Evolutionary conservation across 2,329 filamentous ascomycete genomes (phyloP), one percentile per base, ranked within the genome.

Genomic region (Monosporascus sp.): DNA sequence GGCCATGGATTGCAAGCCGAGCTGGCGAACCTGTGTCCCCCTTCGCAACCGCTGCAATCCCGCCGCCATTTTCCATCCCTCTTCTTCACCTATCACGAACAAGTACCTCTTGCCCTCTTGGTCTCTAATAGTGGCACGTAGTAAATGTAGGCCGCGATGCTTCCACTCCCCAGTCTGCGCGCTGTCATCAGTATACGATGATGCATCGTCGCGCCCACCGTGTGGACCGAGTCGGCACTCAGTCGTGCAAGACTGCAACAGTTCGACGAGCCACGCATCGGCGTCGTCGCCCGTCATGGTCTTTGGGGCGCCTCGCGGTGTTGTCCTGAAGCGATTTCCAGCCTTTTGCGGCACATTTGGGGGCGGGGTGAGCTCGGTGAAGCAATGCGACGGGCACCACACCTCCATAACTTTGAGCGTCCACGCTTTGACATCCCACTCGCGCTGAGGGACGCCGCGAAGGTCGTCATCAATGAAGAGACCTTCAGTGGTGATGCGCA

Each of bases 351-450:
- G 71, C 58, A 76, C 69, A 60, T 74, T 74, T 54, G 74, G 74
- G 48, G 70, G 67, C 54, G 71, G 71, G 62, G 66, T 62, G 49
- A 75, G 67, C 55, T 76, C 69, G 60, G 74, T 67, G 60, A 81
- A 74, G 69, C 74, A 82, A 70, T 86, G 82, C 65, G 82, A 79
- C 66, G 85, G 83, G 68, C 87, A 91, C 83, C 87, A 90, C 76
- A 94, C 86, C 81, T 97, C 94, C 71, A 95, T 85, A 60, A 88
- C 77, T 74, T 96, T 97, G 73, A 99, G 82, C 44, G 91, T 96
- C 94, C 94, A 97, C 25, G 93, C 92, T 72, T 97, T 97, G 67
- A 97, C 85, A 70, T 99, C 94, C 94, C 94, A 99, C 74, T 99
- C 94, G 55, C 94, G 85, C 72, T 97, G 91, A n/a, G 90, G 86